A percentile compares a stretch with the other conserved stretches of the same genome.
These are phyloP conservation scores for Physaria fendleri DNA, from an alignment of 345 rosid genomes.

Conservation along the genomic window DNA sequence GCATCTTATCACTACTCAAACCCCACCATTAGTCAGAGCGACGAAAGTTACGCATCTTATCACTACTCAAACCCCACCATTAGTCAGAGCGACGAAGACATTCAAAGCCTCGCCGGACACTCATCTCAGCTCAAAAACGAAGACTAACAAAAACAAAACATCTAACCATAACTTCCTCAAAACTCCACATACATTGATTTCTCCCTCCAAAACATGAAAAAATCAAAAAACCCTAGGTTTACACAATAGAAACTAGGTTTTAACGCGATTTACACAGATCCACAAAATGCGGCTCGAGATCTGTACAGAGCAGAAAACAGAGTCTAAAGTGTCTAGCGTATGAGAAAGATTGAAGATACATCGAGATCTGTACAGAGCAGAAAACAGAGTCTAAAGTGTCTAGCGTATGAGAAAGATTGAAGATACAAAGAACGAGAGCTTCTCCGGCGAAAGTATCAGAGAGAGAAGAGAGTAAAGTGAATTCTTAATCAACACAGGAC, in stretches of 20 bases:
- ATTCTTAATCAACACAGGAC: conserved; percentile 13
- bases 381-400: conserved; percentile 3
- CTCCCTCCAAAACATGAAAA: neutral
- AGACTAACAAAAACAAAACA: conserved; percentile 15
- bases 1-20: conserved; percentile 45
- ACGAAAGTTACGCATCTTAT: conserved; percentile 44
- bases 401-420: too few relatives aligned
- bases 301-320: conserved; percentile 13
- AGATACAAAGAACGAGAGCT: conserved; percentile 14
- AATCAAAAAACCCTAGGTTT: conserved; percentile 45
- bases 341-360: too few relatives aligned
- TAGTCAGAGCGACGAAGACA: conserved; percentile 31
- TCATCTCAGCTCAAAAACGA: conserved; percentile 21
- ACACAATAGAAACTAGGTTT: conserved; percentile 25
- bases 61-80: conserved; percentile 39
- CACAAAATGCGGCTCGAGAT: conserved; percentile 55
- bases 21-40: conserved; percentile 48
- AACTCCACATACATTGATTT: conserved; percentile 12
- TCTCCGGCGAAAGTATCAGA: conserved; percentile 26
- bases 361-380: neutral
- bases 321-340: neutral
- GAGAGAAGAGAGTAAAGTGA: conserved; percentile 26
- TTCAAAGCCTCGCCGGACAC: conserved; percentile 16
- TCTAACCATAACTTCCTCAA: conserved; percentile 29
- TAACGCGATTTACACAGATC: conserved; percentile 43